Percentiles rank a stretch among this genome's conserved stretches.
Conservation (phyloP, 1,139 yeast species). For the Candida sanyaensis region DNA sequence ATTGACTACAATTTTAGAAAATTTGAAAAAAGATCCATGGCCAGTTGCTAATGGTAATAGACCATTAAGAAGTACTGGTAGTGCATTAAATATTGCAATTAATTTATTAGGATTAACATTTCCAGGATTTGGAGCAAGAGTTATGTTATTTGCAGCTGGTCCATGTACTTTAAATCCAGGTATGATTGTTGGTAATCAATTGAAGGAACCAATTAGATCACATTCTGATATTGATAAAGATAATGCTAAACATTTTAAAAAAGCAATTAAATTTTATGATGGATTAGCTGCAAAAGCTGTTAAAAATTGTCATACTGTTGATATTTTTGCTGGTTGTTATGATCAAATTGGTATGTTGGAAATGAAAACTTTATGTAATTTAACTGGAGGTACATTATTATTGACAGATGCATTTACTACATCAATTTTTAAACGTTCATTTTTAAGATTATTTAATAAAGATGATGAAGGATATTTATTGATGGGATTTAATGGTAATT, state of each 20-base stretch:
- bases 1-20: slow-evolving; percentile 78
- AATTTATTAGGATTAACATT: slow-evolving; percentile 82
- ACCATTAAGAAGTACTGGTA: slow-evolving; percentile 90
- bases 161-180: slow-evolving; percentile 97
- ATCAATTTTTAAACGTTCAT: slow-evolving; percentile 92
- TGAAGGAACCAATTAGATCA: slow-evolving; percentile 95
- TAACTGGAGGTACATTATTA: slow-evolving; percentile 91
- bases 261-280: slow-evolving; percentile 86
- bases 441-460: slow-evolving; percentile 73
- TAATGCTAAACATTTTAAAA: slow-evolving; percentile 85
- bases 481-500: slow-evolving; percentile 85
- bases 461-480: slow-evolving; percentile 82
- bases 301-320: slow-evolving; percentile 83
- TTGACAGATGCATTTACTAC: slow-evolving; percentile 96
- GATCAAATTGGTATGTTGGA: slow-evolving; percentile 98
- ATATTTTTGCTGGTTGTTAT: slow-evolving; percentile 95
- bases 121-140: slow-evolving; percentile 87
- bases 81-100: slow-evolving; percentile 85
- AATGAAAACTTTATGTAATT: slow-evolving; percentile 86
- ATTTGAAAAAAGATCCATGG: slow-evolving; percentile 88
- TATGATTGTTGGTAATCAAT: slow-evolving; percentile 84
- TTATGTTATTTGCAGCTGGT: slow-evolving; percentile 91
- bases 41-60: slow-evolving; percentile 85
- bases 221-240: slow-evolving; percentile 88
- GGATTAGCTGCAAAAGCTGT: slow-evolving; percentile 67